These are phyloP conservation scores for Solanum gracilifrons DNA, from an alignment of 257 asterid genomes.

Conservation along the genomic window DNA sequence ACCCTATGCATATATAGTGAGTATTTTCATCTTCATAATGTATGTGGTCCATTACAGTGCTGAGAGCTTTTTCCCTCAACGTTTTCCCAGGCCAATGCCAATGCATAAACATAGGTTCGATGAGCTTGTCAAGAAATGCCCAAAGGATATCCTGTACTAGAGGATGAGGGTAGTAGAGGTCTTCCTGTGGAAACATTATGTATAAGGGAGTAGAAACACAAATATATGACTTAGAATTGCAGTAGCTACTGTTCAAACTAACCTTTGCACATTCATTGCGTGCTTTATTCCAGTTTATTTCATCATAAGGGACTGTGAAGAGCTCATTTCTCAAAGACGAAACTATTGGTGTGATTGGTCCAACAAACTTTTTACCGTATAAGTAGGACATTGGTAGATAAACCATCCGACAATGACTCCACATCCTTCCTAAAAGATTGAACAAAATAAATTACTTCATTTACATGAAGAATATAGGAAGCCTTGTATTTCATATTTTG, in stretches of 20 bases:
- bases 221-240: background rate
- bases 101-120: constrained; percentile 70
- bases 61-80: constrained; percentile 67
- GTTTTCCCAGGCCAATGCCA: constrained; percentile 97
- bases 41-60: constrained; percentile 69
- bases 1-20: constrained; percentile 78
- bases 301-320: constrained; percentile 66
- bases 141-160: constrained; percentile 74
- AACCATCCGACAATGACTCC: constrained; percentile 99
- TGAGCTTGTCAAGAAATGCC: constrained; percentile 67
- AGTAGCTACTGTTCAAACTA: background rate
- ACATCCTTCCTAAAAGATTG: constrained; percentile 71
- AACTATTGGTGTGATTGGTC: constrained; percentile 80
- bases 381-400: constrained; percentile 94
- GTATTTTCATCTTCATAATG: constrained; percentile 97
- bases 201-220: background rate
- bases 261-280: constrained; percentile 93
- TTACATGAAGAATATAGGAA: background rate
- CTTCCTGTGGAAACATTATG: constrained; percentile 50
- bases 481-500: background rate
- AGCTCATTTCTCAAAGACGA: constrained; percentile 83
- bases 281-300: constrained; percentile 70
- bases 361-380: constrained; percentile 83
- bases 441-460: background rate
- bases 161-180: constrained; percentile 89